These are phyloP conservation scores for Lipomyces anomalus DNA, from an alignment of 805 yeast species.

Conservation along the genomic window DNA sequence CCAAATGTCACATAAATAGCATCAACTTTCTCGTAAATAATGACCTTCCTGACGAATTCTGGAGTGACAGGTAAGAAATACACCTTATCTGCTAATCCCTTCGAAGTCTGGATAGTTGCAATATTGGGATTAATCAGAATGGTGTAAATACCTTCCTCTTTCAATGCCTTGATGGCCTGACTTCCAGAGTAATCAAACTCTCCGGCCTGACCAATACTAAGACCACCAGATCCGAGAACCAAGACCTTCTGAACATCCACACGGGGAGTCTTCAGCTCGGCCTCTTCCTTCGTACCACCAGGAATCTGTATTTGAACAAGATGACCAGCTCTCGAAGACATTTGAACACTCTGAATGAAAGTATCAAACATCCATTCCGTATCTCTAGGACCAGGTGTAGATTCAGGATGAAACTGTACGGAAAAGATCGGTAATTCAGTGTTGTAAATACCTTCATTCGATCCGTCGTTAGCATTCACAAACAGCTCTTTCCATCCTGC, in stretches of 20 bases:
- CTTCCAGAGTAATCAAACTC: slow-evolving; percentile 98
- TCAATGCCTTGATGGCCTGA: slow-evolving; percentile 96
- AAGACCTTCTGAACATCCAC: slow-evolving; percentile 84
- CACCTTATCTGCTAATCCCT: slow-evolving; percentile 96
- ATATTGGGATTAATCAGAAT: slow-evolving; percentile 94
- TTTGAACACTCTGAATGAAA: slow-evolving; percentile 71
- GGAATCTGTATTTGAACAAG: slow-evolving; percentile 81
- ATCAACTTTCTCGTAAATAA: slow-evolving; percentile 91
- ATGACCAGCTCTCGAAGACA: slow-evolving; percentile 42
- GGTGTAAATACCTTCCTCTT: slow-evolving; percentile 96
- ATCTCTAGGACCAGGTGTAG: slow-evolving; percentile 98
- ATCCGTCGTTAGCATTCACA: slow-evolving; percentile 92
- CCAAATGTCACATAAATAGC: slow-evolving; percentile 96
- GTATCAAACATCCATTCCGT: slow-evolving; percentile 95
- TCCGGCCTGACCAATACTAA: slow-evolving; percentile 98
- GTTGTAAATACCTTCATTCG: slow-evolving; percentile 97
- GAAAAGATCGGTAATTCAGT: slow-evolving; percentile 85
- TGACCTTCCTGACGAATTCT: slow-evolving; percentile 93
- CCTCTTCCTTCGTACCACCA: slow-evolving; percentile 74
- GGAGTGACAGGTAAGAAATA: slow-evolving; percentile 97
- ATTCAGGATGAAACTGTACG: slow-evolving; percentile 98
- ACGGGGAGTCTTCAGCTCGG: slow-evolving; percentile 68
- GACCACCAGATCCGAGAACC: slow-evolving; percentile 96
- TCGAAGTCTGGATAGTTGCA: slow-evolving; percentile 97
- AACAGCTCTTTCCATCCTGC: slow-evolving; percentile 89